Evolutionary conservation across 2,329 filamentous ascomycete species (phyloP), one percentile per base, ranked within the genome.

Genomic region (Fusarium sp.): DNA sequence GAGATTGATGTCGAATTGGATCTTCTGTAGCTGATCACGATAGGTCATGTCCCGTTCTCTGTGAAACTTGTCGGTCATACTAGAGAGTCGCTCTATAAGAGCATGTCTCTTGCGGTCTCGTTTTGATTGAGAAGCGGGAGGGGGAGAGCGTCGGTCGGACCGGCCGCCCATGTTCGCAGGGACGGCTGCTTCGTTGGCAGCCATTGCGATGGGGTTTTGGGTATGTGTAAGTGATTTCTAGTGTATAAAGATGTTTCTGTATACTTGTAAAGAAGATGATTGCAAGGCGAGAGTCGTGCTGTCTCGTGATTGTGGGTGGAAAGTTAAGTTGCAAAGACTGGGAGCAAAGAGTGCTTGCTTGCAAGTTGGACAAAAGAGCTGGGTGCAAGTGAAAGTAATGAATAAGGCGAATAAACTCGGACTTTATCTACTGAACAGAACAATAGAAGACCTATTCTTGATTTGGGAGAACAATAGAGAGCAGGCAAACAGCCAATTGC

Each of bases 1-100:
- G 45, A 97, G 86, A 60, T 88, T 92, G 80, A 94, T 94, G 78
- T 97, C 94, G 68, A 93, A 90, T 80, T 97, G 94, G n/a, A 97
- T 89, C 70, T 93, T 93, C 74, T 96, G 91, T 3, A 97, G 86
- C 79, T 97, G 93, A 70, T 96, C 92, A 65, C 94, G 89, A 79
- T 97, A 98, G 73, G 93, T 90, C 66, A 87, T 84, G 78, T 97
- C 93, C 68, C 92, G 88, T 75, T 97, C 94, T 67, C 90, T 87
- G 67, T 89, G 88, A 79, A 97, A 95, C 70, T 90, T 89, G 54
- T 91, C 88, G 55, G 90, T 89, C 79, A 97, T 89, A 56, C 89
- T 87, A 40, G 88, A 86, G 8, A 97, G 87, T 67, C 92, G 90
- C 64, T 97, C 94, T 70, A 90, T 88, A 64, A 97, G 88, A 74